Base-by-base conservation (phyloP, 1,139 yeast genomes). In the Pneumocystis oryctolagi region DNA sequence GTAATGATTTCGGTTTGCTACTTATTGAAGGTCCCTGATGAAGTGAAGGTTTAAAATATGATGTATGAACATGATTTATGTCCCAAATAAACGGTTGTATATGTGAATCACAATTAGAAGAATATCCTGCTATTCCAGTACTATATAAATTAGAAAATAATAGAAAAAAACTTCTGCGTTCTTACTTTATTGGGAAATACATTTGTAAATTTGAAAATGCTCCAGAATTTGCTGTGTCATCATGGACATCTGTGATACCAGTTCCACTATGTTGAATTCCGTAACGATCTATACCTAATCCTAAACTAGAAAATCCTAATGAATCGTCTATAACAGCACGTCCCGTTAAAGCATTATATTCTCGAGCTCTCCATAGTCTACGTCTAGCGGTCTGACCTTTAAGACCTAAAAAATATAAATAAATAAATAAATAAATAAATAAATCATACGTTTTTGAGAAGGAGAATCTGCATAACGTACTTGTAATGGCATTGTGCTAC, bases 391-490 rank as follows among this genome's bases (percentile, higher is more conserved):
- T 68, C 20, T 63, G 62, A 35, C 66, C 68, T 64, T 68, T 68
- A 42, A 68, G 60, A 34, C 65, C 67, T 53, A 63, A 65, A 25
- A 53, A 42, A 14, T 62, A 59, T 20, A 64, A 64, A 28, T 18
- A 18, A 40, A 4, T 18, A 20, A 18, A 59, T 25, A 39, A 53
- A 32, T 25, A 16, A 53, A 6, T 25, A 59, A 14, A 31, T 58
- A 30, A 31, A 20, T 39, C 20, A 20, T 34, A 59, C 59, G 61
- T 55, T 61, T 61, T 59, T 66, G 68, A 9, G 66, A 67, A n/a
- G 64, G 66, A 6, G 68, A 65, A 62, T 68, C 70, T 12, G 70
- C 69, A 58, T 67, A 68, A 9, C 70, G 67, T n/a, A 68, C 69
- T 61, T 68, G 70, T 32, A 68, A 65, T 14, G 68, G 66, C 37